These are phyloP conservation scores for Ganoderma boninense DNA, from an alignment of 1,284 basidiomycete genomes.

Conservation along the genomic window DNA sequence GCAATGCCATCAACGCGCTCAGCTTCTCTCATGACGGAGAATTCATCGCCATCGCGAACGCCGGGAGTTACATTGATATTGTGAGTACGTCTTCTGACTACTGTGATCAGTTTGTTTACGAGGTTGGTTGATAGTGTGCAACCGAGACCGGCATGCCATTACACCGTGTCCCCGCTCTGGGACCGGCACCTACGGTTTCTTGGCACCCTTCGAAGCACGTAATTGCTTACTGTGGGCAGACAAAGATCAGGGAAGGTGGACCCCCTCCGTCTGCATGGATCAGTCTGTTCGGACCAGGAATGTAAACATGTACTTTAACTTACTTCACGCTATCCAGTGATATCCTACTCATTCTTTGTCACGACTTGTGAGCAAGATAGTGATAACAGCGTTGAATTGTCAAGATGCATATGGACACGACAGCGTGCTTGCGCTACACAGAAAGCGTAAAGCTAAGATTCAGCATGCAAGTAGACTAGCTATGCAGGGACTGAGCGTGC, in stretches of 20 bases:
- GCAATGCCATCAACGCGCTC: conserved; percentile 75
- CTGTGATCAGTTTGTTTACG: background rate
- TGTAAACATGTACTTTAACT: conserved; percentile 30
- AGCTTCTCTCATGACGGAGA: conserved; percentile 85
- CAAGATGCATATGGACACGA: conserved; percentile 24
- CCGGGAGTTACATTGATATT: conserved; percentile 79
- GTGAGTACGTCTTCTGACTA: conserved; percentile 48
- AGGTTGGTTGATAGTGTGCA: conserved; percentile 58
- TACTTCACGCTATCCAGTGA: background rate
- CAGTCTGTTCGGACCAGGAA: conserved; percentile 72
- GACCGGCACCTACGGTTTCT: conserved; percentile 70
- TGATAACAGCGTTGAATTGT: conserved; percentile 22
- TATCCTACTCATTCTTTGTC: background rate
- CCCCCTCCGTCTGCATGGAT: conserved; percentile 70
- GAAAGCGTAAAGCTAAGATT: conserved; percentile 21
- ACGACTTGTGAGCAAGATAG: background rate
- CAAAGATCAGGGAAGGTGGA: conserved; percentile 64
- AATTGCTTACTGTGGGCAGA: conserved; percentile 81
- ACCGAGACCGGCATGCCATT: conserved; percentile 76
- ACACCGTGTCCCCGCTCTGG: conserved; percentile 73
- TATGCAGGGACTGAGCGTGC: conserved; percentile 26
- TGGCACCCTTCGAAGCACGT: conserved; percentile 85
- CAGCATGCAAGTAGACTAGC: conserved; percentile 31
- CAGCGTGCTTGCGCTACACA: conserved; percentile 30
- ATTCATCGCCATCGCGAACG: conserved; percentile 76